Evolutionary conservation across 2,329 filamentous ascomycete genomes (phyloP).

Genomic region (Botrytis sinoallii): DNA sequence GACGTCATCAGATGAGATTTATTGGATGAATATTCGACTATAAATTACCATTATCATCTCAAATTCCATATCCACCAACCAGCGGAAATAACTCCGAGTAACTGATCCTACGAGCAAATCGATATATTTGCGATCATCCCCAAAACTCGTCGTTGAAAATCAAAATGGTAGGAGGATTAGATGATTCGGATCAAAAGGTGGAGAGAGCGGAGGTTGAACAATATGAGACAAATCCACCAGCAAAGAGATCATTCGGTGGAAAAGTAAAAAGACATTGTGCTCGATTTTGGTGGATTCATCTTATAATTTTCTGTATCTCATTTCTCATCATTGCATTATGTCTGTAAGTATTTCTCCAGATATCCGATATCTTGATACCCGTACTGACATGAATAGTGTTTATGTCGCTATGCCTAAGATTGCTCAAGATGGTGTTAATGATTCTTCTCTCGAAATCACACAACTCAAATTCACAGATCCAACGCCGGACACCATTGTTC

Average conservation of each 20-base stretch:
- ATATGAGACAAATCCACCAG: constrained; percentile 8
- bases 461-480: constrained; percentile 51
- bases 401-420: constrained; percentile 58
- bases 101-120: neutral
- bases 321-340: constrained; percentile 54
- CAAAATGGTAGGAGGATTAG: neutral
- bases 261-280: constrained; percentile 36
- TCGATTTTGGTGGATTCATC: constrained; percentile 53
- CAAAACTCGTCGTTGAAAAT: neutral
- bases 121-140: neutral
- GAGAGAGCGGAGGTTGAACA: constrained; percentile 8
- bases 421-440: constrained; percentile 52
- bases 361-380: neutral
- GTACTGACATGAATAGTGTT: constrained; percentile 41
- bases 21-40: neutral
- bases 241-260: constrained; percentile 20
- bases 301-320: constrained; percentile 49
- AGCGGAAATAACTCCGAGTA: neutral
- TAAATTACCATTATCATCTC: neutral
- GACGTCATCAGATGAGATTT: neutral
- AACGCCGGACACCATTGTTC: constrained; percentile 45
- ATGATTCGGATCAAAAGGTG: constrained; percentile 16
- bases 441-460: constrained; percentile 49
- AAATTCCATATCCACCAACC: neutral
- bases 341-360: constrained; percentile 45